Evolutionary conservation across 306 rosid genomes (phyloP), one percentile per base, ranked within the genome.

Genomic region (Gleditsia sinensis): DNA sequence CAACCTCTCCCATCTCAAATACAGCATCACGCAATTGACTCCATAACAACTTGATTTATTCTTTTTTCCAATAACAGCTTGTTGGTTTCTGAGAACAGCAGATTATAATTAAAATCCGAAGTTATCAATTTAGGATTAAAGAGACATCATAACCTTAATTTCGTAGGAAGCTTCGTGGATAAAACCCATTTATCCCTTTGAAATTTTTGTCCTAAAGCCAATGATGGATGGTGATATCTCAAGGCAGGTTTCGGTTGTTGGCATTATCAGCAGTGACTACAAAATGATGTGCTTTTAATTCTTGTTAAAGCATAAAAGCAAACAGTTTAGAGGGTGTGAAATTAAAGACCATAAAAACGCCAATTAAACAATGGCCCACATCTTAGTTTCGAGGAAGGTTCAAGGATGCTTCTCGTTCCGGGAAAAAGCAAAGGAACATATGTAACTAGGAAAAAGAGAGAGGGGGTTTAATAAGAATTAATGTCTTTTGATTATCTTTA

Each of bases 301-400:
- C 19, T 61, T 11, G 63, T 19, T 30, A 50, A 80, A 77, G 67
- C 51, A 37, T 20, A 68, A 45, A 32, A 46, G 65, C 42, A 72
- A 45, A 68, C 3, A 68, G 30, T 60, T 9, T n/a, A 3, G 5
- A 46, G 53, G 0, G 12, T n/a, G n/a, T n/a, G n/a, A n/a, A n/a
- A n/a, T n/a, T n/a, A n/a, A n/a, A 3, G 32, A 11, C 37, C 46
- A 67, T 8, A 67, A 76, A 85, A 51, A 61, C 53, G 27, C 28
- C 50, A 42, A n/a, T n/a, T n/a, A n/a, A 61, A 61, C 1, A 19
- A 45, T 62, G 85, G 80, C 75, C 87, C 81, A 74, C 54, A 61
- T 58, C 28, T 50, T 24, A 69, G 21, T 70, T 71, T 81, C 78
- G 64, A 32, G 75, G 96, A 88, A 90, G 86, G 74, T 87, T 85